These are phyloP conservation scores for Agaricus sinodeliciosus DNA, from an alignment of 768 basidiomycete species.

Conservation along the genomic window DNA sequence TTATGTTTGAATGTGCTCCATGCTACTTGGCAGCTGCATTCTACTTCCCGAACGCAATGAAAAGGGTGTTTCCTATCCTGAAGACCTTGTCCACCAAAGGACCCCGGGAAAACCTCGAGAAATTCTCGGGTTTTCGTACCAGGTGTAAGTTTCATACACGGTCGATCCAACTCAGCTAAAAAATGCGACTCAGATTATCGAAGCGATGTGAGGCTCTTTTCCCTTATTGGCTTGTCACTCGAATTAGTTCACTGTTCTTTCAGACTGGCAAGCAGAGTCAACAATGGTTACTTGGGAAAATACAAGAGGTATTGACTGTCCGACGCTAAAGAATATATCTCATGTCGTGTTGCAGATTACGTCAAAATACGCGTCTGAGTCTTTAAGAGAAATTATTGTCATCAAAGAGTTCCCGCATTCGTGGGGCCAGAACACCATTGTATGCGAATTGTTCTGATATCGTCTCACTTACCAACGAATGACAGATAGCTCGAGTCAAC, in stretches of 20 bases:
- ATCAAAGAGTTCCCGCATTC: conserved; percentile 69
- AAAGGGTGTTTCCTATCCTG: conserved; percentile 50
- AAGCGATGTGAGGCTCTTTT: conserved; percentile 50
- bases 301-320: conserved; percentile 44
- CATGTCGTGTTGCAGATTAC: conserved; percentile 46
- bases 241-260: neutral
- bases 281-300: conserved; percentile 64
- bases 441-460: conserved; percentile 25
- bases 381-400: conserved; percentile 50
- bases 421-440: conserved; percentile 83
- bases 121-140: conserved; percentile 67
- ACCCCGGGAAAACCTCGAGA: conserved; percentile 54
- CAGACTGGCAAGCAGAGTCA: conserved; percentile 76
- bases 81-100: conserved; percentile 62
- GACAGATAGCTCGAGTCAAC: conserved; percentile 69
- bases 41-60: conserved; percentile 54
- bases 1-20: conserved; percentile 1
- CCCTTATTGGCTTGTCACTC: neutral
- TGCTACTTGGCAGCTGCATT: conserved; percentile 37
- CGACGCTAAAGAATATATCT: neutral
- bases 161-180: conserved; percentile 4
- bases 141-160: conserved; percentile 43
- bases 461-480: conserved; percentile 4
- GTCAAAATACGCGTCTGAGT: conserved; percentile 46
- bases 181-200: conserved; percentile 28